Evolutionary conservation across 176 grass and related monocot genomes (phyloP), one percentile per base, ranked within the genome.

Genomic region (Rhynchospora breviuscula): DNA sequence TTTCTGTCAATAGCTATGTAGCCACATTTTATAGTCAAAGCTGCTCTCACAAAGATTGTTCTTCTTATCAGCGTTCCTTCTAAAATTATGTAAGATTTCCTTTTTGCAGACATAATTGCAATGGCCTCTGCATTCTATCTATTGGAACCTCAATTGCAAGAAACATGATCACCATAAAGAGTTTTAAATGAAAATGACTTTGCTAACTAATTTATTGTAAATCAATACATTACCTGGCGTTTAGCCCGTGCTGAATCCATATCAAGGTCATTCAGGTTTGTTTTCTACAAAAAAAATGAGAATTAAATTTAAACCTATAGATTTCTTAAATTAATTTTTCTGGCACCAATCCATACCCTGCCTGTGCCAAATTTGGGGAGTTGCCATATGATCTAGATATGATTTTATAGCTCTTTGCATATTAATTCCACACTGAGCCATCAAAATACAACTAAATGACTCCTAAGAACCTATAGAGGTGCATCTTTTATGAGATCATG

Each of bases 241-340:
- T 29, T 1, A 29, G 1, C 26, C 66, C 90, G 90, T 56, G 92
- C 90, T 82, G 92, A 87, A 70, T 90, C 88, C 89, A 93, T 68
- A 88, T 98, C 87, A 49, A 98, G 95, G 68, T 95, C 95, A 60
- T 91, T 88, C 61, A 93, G 59, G 74, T 87, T 90, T 23, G 91
- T 86, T 44, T 91, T 92, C 92, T 88, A 69, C 79, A 56, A 86
- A 48, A 29, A 29, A 29, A 29, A 29, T 1, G n/a, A 18, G 74
- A 86, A 86, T 76, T 80, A 69, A 59, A 62, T 33, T 62, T 40
- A 73, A 48, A 22, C 31, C 26, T 67, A 35, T 12, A 33, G 59
- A 19, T 21, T 61, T 61, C n/a, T 61, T 61, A 21, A 22, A 61
- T 61, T 8, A 61, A 61, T 51, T 22, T 51, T 48, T 74, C 17